Percentiles rank a stretch among this genome's conserved stretches.
These are phyloP conservation scores for Mycocalia duriaeana DNA, from an alignment of 1,284 basidiomycete species.

Conservation along the genomic window DNA sequence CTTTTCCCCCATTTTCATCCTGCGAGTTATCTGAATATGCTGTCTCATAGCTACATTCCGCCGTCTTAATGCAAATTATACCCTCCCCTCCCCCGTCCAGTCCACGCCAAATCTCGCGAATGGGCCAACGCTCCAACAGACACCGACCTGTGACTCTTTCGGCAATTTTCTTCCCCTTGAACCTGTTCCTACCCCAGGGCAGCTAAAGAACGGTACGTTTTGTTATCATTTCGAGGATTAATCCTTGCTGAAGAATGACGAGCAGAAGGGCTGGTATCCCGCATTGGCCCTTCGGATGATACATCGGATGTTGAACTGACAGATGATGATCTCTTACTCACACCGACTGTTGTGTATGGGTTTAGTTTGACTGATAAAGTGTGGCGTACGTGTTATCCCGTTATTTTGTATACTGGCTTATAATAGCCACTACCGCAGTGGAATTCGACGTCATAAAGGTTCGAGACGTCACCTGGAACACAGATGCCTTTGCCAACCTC, in stretches of 20 bases:
- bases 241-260: neutral
- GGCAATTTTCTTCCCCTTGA: slow-evolving; percentile 14
- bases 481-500: slow-evolving; percentile 52
- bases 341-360: slow-evolving; percentile 51
- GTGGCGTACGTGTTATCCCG: slow-evolving; percentile 42
- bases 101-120: neutral
- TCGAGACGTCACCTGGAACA: slow-evolving; percentile 48
- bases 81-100: slow-evolving; percentile 26
- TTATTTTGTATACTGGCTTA: neutral
- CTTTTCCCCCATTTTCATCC: too few relatives aligned
- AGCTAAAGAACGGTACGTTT: neutral
- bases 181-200: slow-evolving; percentile 1
- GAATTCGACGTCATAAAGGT: slow-evolving; percentile 52
- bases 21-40: slow-evolving; percentile 1
- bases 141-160: slow-evolving; percentile 15
- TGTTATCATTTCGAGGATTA: neutral
- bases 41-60: slow-evolving; percentile 39
- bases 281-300: slow-evolving; percentile 15
- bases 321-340: slow-evolving; percentile 50
- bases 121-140: slow-evolving; percentile 5
- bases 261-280: too few relatives aligned
- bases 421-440: slow-evolving; percentile 27
- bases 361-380: slow-evolving; percentile 55
- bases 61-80: slow-evolving; percentile 43
- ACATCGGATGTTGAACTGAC: slow-evolving; percentile 30